Conservation (phyloP, 495 filamentous ascomycete species). For the Aspergillus wentii region DNA sequence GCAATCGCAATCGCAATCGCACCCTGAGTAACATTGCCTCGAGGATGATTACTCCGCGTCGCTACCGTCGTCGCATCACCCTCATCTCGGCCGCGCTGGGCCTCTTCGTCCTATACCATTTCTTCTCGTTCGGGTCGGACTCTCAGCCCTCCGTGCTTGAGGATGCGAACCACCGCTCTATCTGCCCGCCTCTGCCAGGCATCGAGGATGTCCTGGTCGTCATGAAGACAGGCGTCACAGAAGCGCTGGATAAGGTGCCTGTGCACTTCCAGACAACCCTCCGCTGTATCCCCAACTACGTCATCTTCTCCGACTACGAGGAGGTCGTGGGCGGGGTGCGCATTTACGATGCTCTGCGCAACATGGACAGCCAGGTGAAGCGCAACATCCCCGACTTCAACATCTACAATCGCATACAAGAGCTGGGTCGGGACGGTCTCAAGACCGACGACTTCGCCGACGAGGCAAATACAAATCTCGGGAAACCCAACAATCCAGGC, state of each 20-base stretch:
- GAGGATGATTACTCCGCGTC: slow-evolving; percentile 27
- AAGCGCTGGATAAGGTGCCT: slow-evolving; percentile 38
- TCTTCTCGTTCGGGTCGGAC: slow-evolving; percentile 20
- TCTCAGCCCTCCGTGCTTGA: neutral
- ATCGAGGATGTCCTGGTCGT: slow-evolving; percentile 44
- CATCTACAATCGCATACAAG: slow-evolving; percentile 44
- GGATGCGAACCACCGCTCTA: slow-evolving; percentile 9
- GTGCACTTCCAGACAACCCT: slow-evolving; percentile 49
- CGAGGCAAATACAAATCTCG: slow-evolving; percentile 41
- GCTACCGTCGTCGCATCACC: slow-evolving; percentile 24
- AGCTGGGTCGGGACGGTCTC: slow-evolving; percentile 34
- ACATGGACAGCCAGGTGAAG: slow-evolving; percentile 31
- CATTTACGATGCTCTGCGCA: slow-evolving; percentile 45
- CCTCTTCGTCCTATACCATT: slow-evolving; percentile 29
- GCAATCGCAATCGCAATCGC: too few relatives aligned
- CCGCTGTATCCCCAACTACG: slow-evolving; percentile 47
- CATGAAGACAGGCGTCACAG: slow-evolving; percentile 46
- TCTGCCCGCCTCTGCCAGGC: slow-evolving; percentile 35
- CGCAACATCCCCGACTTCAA: slow-evolving; percentile 43
- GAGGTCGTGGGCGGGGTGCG: slow-evolving; percentile 42
- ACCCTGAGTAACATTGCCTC: neutral
- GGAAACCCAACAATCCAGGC: slow-evolving; percentile 43
- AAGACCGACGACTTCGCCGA: slow-evolving; percentile 35
- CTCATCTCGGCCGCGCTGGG: slow-evolving; percentile 20
- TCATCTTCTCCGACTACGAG: slow-evolving; percentile 52